A percentile compares a stretch with the other conserved stretches of the same genome.
phyloP scores from a whole-genome alignment of 441 rosid species.

The Isatis lusitanica region DNA sequence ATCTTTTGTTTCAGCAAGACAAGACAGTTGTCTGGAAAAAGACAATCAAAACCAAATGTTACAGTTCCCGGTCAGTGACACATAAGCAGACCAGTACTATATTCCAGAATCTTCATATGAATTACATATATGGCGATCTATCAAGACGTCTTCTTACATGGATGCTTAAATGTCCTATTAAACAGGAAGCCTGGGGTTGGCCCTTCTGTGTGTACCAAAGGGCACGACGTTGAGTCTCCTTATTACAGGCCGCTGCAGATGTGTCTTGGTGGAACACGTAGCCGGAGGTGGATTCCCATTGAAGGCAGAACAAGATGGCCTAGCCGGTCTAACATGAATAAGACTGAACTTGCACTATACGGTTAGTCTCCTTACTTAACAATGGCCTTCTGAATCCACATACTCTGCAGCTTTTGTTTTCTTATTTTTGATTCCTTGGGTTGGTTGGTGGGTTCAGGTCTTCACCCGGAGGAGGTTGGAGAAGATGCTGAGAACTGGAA shows the following conservation, averaged over 20 bases:
- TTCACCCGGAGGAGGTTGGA: conserved; percentile 58
- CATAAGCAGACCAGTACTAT: neutral
- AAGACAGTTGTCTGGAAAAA: conserved; percentile 97
- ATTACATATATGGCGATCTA: conserved; percentile 1
- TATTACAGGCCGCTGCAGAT: conserved; percentile 82
- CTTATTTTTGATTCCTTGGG: neutral
- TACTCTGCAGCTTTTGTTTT: neutral
- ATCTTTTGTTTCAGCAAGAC: conserved; percentile 84
- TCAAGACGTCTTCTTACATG: conserved; percentile 26
- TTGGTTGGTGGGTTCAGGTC: conserved; percentile 49
- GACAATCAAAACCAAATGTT: conserved; percentile 75
- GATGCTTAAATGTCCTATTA: conserved; percentile 24
- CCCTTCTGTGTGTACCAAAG: conserved; percentile 74
- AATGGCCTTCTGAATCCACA: conserved; percentile 11
- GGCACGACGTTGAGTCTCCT: conserved; percentile 87
- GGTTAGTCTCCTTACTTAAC: conserved; percentile 47
- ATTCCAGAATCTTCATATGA: neutral
- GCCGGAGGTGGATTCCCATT: conserved; percentile 86
- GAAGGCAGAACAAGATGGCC: conserved; percentile 81
- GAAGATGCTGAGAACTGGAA: conserved; percentile 75
- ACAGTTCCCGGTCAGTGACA: conserved; percentile 67
- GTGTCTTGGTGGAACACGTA: conserved; percentile 84
- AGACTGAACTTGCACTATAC: conserved; percentile 75
- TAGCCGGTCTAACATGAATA: conserved; percentile 70
- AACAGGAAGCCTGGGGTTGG: conserved; percentile 83